These are phyloP conservation scores for Hymenoscyphus repandus DNA, from an alignment of 2,329 filamentous ascomycete genomes.

Conservation along the genomic window DNA sequence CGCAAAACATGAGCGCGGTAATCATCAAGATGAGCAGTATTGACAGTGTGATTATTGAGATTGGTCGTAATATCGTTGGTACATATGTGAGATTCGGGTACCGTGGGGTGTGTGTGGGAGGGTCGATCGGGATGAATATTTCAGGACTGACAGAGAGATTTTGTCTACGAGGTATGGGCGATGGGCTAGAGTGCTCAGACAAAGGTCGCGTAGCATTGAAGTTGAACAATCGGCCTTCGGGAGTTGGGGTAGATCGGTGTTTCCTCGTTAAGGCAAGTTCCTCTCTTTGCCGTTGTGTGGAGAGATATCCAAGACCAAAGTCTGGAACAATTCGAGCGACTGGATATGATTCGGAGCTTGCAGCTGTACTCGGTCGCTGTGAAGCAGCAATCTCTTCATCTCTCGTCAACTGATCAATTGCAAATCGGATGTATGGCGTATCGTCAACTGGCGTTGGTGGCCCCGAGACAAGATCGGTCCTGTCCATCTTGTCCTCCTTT, in stretches of 20 bases:
- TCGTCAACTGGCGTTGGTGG: constrained; percentile 74
- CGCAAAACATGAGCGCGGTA: constrained; percentile 65
- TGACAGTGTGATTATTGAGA: constrained; percentile 56
- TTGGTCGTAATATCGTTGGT: constrained; percentile 64
- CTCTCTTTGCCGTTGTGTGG: constrained; percentile 23
- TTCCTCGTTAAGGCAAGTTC: constrained; percentile 31
- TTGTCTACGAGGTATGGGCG: constrained; percentile 7
- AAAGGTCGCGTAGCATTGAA: constrained; percentile 28
- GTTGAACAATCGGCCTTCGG: constrained; percentile 25
- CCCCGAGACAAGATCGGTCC: constrained; percentile 22
- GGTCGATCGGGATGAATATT: constrained; percentile 43
- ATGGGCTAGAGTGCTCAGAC: constrained; percentile 14
- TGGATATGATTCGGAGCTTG: constrained; percentile 39
- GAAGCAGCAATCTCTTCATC: constrained; percentile 58
- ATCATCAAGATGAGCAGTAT: constrained; percentile 64
- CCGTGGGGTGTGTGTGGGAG: constrained; percentile 37
- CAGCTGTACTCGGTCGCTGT: constrained; percentile 43
- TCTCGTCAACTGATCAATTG: constrained; percentile 79
- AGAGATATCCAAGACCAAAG: constrained; percentile 34
- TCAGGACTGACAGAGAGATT: constrained; percentile 29
- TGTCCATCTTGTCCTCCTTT: constrained; percentile 17
- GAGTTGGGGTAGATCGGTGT: constrained; percentile 31
- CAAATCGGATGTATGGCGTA: constrained; percentile 82
- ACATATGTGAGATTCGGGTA: constrained; percentile 60
- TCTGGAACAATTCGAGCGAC: constrained; percentile 45